Base-by-base conservation (phyloP, 345 rosid genomes). In the Cardamine occulta region DNA sequence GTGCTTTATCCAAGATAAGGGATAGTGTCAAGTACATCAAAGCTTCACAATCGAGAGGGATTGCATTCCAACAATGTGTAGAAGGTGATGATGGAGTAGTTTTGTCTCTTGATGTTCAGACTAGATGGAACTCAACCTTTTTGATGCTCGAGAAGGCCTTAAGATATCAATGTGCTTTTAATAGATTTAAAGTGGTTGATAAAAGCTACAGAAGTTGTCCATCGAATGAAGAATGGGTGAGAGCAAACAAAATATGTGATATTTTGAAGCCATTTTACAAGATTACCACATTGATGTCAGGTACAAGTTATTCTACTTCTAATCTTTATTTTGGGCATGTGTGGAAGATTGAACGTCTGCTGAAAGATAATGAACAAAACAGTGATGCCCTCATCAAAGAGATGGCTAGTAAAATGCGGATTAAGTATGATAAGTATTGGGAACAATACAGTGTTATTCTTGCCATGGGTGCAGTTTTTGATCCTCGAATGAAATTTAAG, bases 141-240 rank as follows among this genome's bases (percentile, higher is more conserved):
- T n/a, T n/a, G n/a, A n/a, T n/a, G n/a, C n/a, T n/a, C n/a, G n/a
- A n/a, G n/a, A n/a, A 57, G 7, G 62, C 39, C 4, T 32, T 57
- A 29, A 29, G 11, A 28, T 57, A 57, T 31, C 39, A 49, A 29
- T 12, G 21, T 13, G 35, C 37, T 57, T 56, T 57, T 14, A 29
- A 57, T 14, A 57, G 62, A 57, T 15, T 57, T 5, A 57, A 13
- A 57, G 19, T 57, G 62, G 62, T 57, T 26, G 62, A 57, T 31
- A 57, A 29, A 57, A 2, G 39, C 35, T 57, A 57, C 19, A 57
- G 29, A 12, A 29, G 19, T 57, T 57, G 62, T 28, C 62, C 62
- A 5, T 57, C 61, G 10, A 2, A n/a, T 57, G 39, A 57, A 10
- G 62, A 57, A 31, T 57, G 62, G 62, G 35, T 11, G 13, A 57